phyloP scores from a whole-genome alignment of 768 basidiomycete genomes.

The Sporobolomyces roseus region DNA sequence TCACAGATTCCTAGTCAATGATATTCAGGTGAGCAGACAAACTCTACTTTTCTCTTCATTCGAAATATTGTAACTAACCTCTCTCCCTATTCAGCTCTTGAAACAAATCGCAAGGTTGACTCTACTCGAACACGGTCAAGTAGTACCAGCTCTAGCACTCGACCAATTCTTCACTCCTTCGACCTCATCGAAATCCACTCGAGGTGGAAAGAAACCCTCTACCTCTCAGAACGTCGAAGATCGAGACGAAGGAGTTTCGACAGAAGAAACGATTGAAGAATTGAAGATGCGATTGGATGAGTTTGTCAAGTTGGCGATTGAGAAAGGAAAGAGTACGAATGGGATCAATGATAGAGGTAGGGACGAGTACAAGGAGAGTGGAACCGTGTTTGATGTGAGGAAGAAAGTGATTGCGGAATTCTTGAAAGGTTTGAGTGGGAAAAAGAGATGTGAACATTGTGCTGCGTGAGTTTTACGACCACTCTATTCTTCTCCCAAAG shows the following conservation, averaged over 20 bases:
- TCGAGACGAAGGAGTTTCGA: conserved; percentile 48
- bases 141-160: conserved; percentile 72
- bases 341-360: conserved; percentile 48
- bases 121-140: conserved; percentile 80
- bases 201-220: conserved; percentile 44
- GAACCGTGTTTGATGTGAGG: conserved; percentile 76
- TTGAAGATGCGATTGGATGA: conserved; percentile 63
- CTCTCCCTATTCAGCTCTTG: conserved; percentile 56
- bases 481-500: not conserved
- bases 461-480: conserved; percentile 61
- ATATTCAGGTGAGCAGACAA: conserved; percentile 52
- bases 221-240: conserved; percentile 46
- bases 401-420: conserved; percentile 80
- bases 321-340: conserved; percentile 48
- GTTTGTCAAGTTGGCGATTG: conserved; percentile 55
- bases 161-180: conserved; percentile 57
- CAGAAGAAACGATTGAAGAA: conserved; percentile 59
- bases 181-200: conserved; percentile 13
- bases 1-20: conserved; percentile 62
- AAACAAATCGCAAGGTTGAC: conserved; percentile 83
- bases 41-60: not conserved
- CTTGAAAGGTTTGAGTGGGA: conserved; percentile 62
- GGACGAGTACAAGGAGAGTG: conserved; percentile 60
- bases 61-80: not conserved
- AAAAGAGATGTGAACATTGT: conserved; percentile 69